These are phyloP conservation scores for Mycocentrospora acerina DNA, from an alignment of 2,329 filamentous ascomycete genomes.

Conservation along the genomic window DNA sequence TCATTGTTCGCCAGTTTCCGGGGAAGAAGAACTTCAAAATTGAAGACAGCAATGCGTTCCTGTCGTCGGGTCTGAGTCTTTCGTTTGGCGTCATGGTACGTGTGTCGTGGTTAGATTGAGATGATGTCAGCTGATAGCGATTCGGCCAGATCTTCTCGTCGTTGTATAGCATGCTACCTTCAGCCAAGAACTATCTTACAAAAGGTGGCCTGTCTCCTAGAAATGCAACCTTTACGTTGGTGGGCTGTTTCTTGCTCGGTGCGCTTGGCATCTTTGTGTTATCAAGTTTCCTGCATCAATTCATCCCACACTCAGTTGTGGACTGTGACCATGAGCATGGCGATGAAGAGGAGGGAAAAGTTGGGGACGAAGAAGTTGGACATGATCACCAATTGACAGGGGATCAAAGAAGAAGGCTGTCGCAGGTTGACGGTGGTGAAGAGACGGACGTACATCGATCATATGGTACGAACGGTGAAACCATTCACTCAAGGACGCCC, in stretches of 20 bases:
- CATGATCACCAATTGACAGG: slow-evolving; percentile 22
- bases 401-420: slow-evolving; percentile 17
- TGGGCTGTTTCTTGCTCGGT: slow-evolving; percentile 69
- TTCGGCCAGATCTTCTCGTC: slow-evolving; percentile 77
- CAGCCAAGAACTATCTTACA: slow-evolving; percentile 74
- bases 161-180: slow-evolving; percentile 89
- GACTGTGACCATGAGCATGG: slow-evolving; percentile 76
- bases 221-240: slow-evolving; percentile 67
- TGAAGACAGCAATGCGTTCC: slow-evolving; percentile 83
- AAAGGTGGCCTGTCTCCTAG: slow-evolving; percentile 67
- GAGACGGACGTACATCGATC: slow-evolving; percentile 15
- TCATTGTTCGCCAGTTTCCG: slow-evolving; percentile 71
- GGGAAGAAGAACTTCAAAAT: slow-evolving; percentile 79
- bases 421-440: slow-evolving; percentile 11
- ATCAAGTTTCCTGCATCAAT: slow-evolving; percentile 70
- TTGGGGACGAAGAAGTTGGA: slow-evolving; percentile 19
- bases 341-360: slow-evolving; percentile 49
- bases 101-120: slow-evolving; percentile 1
- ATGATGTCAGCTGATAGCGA: not conserved
- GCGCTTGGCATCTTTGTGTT: slow-evolving; percentile 75
- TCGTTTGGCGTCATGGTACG: slow-evolving; percentile 95
- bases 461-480: slow-evolving; percentile 20
- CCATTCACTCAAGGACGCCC: slow-evolving; percentile 4
- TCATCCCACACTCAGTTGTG: slow-evolving; percentile 76
- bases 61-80: slow-evolving; percentile 84